Base-by-base conservation (phyloP, 768 basidiomycete species). In the Amanita subjunquillea region DNA sequence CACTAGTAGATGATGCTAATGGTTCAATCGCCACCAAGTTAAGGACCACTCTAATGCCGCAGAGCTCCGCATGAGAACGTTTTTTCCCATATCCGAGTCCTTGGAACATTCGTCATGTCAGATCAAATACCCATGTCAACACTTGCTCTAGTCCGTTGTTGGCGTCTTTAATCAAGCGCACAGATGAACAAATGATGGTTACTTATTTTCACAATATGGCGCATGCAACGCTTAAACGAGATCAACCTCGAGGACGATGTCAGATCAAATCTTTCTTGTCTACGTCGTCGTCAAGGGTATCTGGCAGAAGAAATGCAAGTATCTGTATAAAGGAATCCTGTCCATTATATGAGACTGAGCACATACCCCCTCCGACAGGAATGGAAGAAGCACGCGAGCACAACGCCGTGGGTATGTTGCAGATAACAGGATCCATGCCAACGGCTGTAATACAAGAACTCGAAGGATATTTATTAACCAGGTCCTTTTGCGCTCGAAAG, bases 51-150 rank as follows among this genome's bases (percentile, higher is more conserved):
- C 10, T 29, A 39, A 40, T 32, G 20, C 49, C 49, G 49, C 49
- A 50, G 23, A 27, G 25, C 49, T 50, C 49, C 49, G 17, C 36
- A 41, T 50, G 49, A n/a, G 29, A 50, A 50, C 5, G n/a, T 4
- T 8, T 8, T 13, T 51, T 51, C 41, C 50, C 49, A 51, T 27
- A 44, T 45, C 51, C 37, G 32, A n/a, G 23, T 17, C 29, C 37
- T 37, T 42, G 41, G 41, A 22, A 9, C 51, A 34, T 34, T 46
- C 48, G 51, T 45, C 54, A 46, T 51, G 51, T 43, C 39, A 59
- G 54, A 65, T 62, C 63, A 64, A 61, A 62, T 61, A 62, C 63
- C 48, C 65, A 66, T 64, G 63, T 61, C 65, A 64, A 46, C 55
- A 55, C 45, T 50, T 51, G 55, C 53, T 59, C 60, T 59, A 48